Evolutionary conservation across 2,329 filamentous ascomycete genomes (phyloP), one percentile per base, ranked within the genome.

Genomic region (Madurella fahalii): DNA sequence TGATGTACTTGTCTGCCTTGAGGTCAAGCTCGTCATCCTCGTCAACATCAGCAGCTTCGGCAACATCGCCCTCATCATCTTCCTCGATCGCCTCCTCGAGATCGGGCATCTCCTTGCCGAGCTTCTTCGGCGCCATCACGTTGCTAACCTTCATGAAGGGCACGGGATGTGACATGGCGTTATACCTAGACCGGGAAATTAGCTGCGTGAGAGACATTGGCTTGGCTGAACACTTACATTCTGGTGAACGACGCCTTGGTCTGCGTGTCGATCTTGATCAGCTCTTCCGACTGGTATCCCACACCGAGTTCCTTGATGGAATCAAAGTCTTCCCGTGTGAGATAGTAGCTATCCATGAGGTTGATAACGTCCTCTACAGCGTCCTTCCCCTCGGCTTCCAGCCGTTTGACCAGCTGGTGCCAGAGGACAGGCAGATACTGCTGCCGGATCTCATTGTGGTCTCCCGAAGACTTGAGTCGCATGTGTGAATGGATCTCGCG

Each of bases 401-500:
- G 76, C 55, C 83, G 81, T 63, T 87, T 85, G 61, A 96, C 79
- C 18, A 93, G 79, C 65, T 86, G 83, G 44, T 87, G 81, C 90
- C 93, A 97, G 1, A 99, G 78, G 1, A 92, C 76, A 1, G 94
- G 94, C 61, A 99, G 73, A 64, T 99, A 99, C 66, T 96, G 89
- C 71, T 99, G 93, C 40, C 94, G 87, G 62, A 97, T 84, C 71
- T 99, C 94, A 67, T 96, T 88, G 50, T 93, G 84, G 67, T 99
- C 94, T 20, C 90, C 94, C 39, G 91, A 95, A 11, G 90, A 86
- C 61, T 86, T 86, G 55, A 99, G 82, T 9, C 94, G 88, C 91
- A 99, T 97, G 68, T 99, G 94, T 5, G 91, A 90, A 69, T 99
- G 94, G 5, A 99, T 90, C 65, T 99, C 94, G 65, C 95, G 95